phyloP scores from a whole-genome alignment of 2,329 filamentous ascomycete species.

The Exophiala xenobiotica region DNA sequence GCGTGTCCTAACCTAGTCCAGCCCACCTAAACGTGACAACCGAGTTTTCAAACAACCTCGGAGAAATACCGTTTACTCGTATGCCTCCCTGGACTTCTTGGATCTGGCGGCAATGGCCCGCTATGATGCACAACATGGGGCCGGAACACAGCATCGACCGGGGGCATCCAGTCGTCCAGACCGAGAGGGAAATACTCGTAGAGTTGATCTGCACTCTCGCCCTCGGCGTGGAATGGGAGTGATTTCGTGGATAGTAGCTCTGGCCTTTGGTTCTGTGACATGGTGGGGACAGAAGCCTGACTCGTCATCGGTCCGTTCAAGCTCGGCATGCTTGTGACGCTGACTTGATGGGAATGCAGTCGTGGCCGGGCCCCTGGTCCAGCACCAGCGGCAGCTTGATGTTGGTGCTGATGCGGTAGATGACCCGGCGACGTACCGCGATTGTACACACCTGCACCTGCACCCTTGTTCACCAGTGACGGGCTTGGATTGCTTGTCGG shows the following conservation, averaged over 20 bases:
- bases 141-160: slow-evolving; percentile 84
- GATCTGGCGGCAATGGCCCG: slow-evolving; percentile 24
- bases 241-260: slow-evolving; percentile 21
- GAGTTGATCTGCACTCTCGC: slow-evolving; percentile 64
- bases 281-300: slow-evolving; percentile 1
- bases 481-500: slow-evolving; percentile 32
- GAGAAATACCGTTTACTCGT: slow-evolving; percentile 32
- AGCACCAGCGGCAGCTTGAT: too few species aligned
- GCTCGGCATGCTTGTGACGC: slow-evolving; percentile 20
- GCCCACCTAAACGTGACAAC: too few species aligned
- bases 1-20: too few species aligned
- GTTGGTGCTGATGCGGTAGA: not conserved
- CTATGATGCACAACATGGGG: slow-evolving; percentile 88
- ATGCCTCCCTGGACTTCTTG: slow-evolving; percentile 25
- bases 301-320: slow-evolving; percentile 9
- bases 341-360: slow-evolving; percentile 24
- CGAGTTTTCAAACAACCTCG: slow-evolving; percentile 24
- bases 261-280: slow-evolving; percentile 9
- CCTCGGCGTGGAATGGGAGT: slow-evolving; percentile 14
- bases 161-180: slow-evolving; percentile 87
- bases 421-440: slow-evolving; percentile 21
- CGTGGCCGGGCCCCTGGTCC: slow-evolving; percentile 14
- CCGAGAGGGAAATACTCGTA: slow-evolving; percentile 95
- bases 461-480: slow-evolving; percentile 24
- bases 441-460: too few species aligned